Evolutionary conservation across 2,329 filamentous ascomycete genomes (phyloP), one percentile per base, ranked within the genome.

Genomic region (Epicoccum nigrum): DNA sequence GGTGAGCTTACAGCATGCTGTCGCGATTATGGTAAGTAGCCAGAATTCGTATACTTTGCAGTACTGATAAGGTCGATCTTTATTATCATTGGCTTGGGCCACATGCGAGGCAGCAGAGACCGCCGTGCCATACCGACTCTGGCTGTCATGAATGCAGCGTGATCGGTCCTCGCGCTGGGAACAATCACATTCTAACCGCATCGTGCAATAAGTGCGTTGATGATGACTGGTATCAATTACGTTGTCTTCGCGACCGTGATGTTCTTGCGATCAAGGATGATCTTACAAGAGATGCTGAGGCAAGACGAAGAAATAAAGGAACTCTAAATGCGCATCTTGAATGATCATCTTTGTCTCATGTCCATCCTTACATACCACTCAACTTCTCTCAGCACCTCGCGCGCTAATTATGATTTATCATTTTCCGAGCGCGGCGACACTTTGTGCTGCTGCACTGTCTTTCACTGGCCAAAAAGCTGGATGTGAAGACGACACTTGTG

Each of bases 161-260:
- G 58, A 51, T 57, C 45, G n/a, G 13, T 43, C 1, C 54, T 60
- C 11, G 54, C 55, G 3, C 34, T 61, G 12, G 45, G 27, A 1
- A 63, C 58, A 2, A 54, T 63, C 4, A 13, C 52, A 0, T 33
- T 59, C 19, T 46, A 51, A 19, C 58, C 56, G 16, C 45, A 57
- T 31, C 44, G 47, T 13, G 56, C 56, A 21, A 61, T 56, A 6
- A 56, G 53, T 20, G 45, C 54, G 2, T 27, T 61, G 4, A 39
- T 61, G 1, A 57, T 57, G 58, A 61, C 53, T 1, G 55, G 51
- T 2, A 53, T 59, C 35, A 58, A 61, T 40, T 51, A 59, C 34
- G 42, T 47, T n/a, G 42, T 56, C 12, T 61, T 59, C 28, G 38
- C 53, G 4, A 43, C 16, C n/a, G n/a, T 45, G 11, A 51, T 55